Evolutionary conservation across 768 basidiomycete genomes (phyloP).

Genomic region (Serendipita sp.): DNA sequence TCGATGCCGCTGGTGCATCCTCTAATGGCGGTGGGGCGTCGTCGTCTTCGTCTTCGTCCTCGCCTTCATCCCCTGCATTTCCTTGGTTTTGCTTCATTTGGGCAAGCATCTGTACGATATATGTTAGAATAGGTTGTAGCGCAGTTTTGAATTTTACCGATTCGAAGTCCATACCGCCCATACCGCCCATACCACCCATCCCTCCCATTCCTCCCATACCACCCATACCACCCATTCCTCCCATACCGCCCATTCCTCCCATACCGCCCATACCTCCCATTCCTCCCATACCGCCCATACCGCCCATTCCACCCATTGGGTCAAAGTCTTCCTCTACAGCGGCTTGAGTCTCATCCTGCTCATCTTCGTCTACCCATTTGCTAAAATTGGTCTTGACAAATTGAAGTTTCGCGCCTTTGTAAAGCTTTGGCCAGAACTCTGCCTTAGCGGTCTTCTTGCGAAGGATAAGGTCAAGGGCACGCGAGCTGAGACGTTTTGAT

Average conservation of each 20-base stretch:
- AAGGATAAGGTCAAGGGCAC: conserved; percentile 48
- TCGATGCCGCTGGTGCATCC: conserved; percentile 22
- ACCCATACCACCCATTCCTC: conserved; percentile 27
- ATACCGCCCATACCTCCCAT: conserved; percentile 16
- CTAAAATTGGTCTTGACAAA: conserved; percentile 90
- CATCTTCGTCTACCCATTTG: conserved; percentile 96
- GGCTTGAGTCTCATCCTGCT: conserved; percentile 46
- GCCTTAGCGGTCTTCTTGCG: conserved; percentile 60
- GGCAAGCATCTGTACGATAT: not conserved
- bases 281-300: conserved; percentile 1
- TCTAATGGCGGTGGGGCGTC: conserved; percentile 73
- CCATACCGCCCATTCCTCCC: conserved; percentile 26
- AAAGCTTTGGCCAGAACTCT: conserved; percentile 88
- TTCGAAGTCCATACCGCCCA: conserved; percentile 42
- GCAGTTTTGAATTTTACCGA: conserved; percentile 25
- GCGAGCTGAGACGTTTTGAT: conserved; percentile 42
- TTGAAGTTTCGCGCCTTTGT: conserved; percentile 59
- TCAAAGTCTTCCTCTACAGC: conserved; percentile 23
- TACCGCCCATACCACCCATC: conserved; percentile 26
- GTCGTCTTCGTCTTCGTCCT: conserved; percentile 30
- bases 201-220: conserved; percentile 39
- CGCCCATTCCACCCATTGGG: conserved; percentile 16
- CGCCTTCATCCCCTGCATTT: conserved; percentile 17
- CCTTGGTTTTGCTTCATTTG: conserved; percentile 8
- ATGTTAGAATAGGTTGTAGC: not conserved